Evolutionary conservation across 306 rosid genomes (phyloP).

Genomic region (Dryas drummondii): DNA sequence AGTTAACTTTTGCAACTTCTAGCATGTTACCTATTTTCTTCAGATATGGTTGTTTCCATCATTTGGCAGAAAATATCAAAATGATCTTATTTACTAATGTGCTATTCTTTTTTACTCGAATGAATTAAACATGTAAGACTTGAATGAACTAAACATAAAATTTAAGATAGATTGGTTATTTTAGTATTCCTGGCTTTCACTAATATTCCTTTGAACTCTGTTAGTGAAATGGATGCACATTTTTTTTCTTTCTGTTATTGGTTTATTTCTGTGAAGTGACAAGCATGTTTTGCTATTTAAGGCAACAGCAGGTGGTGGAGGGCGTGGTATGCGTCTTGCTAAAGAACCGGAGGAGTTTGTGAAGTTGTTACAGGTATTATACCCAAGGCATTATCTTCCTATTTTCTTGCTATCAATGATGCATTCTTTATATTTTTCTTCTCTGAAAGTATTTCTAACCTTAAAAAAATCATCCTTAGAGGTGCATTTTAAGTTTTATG

Average conservation of each 20-base stretch:
- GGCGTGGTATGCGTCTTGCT: conserved; percentile 99
- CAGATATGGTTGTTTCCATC: neutral
- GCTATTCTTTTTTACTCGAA: neutral
- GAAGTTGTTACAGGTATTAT: conserved; percentile 85
- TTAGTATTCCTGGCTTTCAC: neutral
- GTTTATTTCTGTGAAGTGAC: conserved; percentile 35
- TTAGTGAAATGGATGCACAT: neutral
- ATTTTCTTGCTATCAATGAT: neutral
- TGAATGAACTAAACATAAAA: neutral
- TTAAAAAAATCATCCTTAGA: neutral
- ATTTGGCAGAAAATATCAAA: neutral
- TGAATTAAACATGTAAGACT: neutral
- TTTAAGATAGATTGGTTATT: neutral
- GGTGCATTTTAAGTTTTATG: neutral
- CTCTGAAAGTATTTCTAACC: neutral
- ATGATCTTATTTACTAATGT: neutral
- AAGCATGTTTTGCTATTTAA: conserved; percentile 37
- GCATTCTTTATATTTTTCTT: neutral
- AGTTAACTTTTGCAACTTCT: neutral
- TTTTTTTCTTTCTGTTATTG: neutral
- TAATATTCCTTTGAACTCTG: neutral
- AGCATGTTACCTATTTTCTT: neutral
- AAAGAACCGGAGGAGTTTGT: conserved; percentile 95
- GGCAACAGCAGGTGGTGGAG: conserved; percentile 99
- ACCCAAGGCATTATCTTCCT: neutral